Evolutionary conservation across 1,284 basidiomycete species (phyloP), one percentile per base, ranked within the genome.

Genomic region (Volvariella surrecta): DNA sequence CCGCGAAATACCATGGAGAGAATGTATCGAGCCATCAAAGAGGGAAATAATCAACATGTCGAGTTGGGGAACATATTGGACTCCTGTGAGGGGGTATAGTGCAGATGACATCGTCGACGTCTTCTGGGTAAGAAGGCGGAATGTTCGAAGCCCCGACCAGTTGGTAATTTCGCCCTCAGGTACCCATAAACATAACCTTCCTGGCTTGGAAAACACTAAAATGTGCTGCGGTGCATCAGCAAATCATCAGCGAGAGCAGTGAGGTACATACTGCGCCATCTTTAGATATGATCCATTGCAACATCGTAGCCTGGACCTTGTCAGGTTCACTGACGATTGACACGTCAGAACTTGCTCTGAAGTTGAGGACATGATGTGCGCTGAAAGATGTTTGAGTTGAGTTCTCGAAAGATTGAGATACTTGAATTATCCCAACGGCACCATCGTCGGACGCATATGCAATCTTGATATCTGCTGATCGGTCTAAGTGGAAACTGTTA

Each of bases 21-120:
- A 69, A 55, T 82, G 76, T 50, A 83, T 69, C 6, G 82, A 79
- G 2, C 86, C 85, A 52, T 89, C 85, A 37, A 72, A 68, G 9
- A 88, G 65, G 4, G 73, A 66, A 24, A 86, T 48, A 13, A 85
- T 46, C 31, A 85, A 59, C 2, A 60, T 46, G 53, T 86, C 83
- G 37, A 59, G 59, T 10, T 60, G 56, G 2, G 49, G 54, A 13
- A 73, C 51, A 54, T 84, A 81, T 17, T 66, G 58, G 24, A 84
- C 55, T 0, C 86, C 83, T 18, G 78, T 71, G 16, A 73, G 61
- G 2, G 68, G 70, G 44, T 73, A 68, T 28, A 82, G 63, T 8
- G 70, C 57, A 1, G 81, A 81, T 13, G 79, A 77, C n/a, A 70
- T 74, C 9, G 65, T 59, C 11, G 77, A 82, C 13, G 70, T 55